Evolutionary conservation across 108 stramenopile species (phyloP).

Genomic region (Skeletonema grethae): DNA sequence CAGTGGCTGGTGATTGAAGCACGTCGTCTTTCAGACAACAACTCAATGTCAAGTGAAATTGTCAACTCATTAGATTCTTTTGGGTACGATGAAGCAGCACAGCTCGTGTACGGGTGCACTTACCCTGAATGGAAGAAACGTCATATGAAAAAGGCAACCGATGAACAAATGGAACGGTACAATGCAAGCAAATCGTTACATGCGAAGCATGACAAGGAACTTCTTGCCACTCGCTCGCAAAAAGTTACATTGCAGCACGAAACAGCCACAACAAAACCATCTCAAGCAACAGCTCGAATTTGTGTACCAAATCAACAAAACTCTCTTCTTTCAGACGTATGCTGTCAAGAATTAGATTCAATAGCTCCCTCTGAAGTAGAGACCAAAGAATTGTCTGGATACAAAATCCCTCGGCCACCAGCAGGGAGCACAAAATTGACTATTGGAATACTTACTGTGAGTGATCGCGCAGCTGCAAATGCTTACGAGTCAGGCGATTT

Average conservation of each 20-base stretch:
- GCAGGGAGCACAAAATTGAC: conserved; percentile 42
- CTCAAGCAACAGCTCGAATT: not conserved
- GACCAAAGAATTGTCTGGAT: not conserved
- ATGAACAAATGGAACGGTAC: conserved; percentile 78
- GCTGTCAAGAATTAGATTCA: conserved; percentile 79
- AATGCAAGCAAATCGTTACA: conserved; percentile 74
- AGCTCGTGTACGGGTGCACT: conserved; percentile 81
- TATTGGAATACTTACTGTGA: conserved; percentile 82
- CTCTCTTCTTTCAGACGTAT: conserved; percentile 85
- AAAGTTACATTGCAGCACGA: conserved; percentile 1
- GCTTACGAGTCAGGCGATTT: conserved; percentile 80
- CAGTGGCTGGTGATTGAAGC: conserved; percentile 88
- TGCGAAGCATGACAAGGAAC: conserved; percentile 76
- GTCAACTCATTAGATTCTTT: conserved; percentile 60
- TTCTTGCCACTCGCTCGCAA: conserved; percentile 52
- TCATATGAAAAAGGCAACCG: conserved; percentile 78
- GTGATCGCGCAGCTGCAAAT: conserved; percentile 78
- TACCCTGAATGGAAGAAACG: conserved; percentile 86
- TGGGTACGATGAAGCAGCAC: conserved; percentile 87
- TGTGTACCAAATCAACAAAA: conserved; percentile 1
- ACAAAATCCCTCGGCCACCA: conserved; percentile 31
- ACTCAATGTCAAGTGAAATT: conserved; percentile 1
- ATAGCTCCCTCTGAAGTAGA: not conserved
- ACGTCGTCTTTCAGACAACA: conserved; percentile 59
- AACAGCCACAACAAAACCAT: not conserved